Evolutionary conservation across 1,139 yeast genomes (phyloP), one percentile per base, ranked within the genome.

Genomic region (Saccharomycopsis crataegensis): DNA sequence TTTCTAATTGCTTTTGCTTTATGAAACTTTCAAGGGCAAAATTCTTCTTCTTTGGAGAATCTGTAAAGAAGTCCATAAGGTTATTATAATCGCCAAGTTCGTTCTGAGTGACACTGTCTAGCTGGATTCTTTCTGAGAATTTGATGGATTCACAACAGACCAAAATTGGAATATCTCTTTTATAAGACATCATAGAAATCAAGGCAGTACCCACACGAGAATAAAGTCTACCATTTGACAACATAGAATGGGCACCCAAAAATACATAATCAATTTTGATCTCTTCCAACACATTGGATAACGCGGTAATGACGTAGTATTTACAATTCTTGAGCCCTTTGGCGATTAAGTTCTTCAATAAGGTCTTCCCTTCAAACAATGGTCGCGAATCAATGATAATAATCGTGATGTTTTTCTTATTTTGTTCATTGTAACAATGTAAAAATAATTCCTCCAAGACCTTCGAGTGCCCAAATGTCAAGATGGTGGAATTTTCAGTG

Each of bases 381-480:
- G 99, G 99, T 63, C 96, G 80, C n/a, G 96, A 86, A 68, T 94
- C 99, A 48, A 91, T 95, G 44, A 93, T 85, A 49, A 90, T 82
- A 55, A 94, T 88, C 57, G 83, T 80, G 69, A 94, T 89, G 48
- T 73, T 73, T 64, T 86, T 89, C 49, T 79, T 76, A 58, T 83
- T 77, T 52, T 78, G 79, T 28, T 67, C 57, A 2, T 76, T 78
- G 42, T 73, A 71, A 65, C 96, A 93, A 61, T 81, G 79, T 59
- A 86, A 73, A 64, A 94, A 82, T 46, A 93, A 74, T 56, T 86
- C 82, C 59, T 80, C 80, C 61, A 94, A 81, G 4, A 93, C 97
- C 60, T 84, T 83, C 0, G 97, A 90, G 60, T 86, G 85, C 11
- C 96, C 98, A 67, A 80, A 94, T 0, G 96, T 90, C 58, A 94